phyloP scores from a whole-genome alignment of 176 grass and related monocot species.

The Leersia perrieri region DNA sequence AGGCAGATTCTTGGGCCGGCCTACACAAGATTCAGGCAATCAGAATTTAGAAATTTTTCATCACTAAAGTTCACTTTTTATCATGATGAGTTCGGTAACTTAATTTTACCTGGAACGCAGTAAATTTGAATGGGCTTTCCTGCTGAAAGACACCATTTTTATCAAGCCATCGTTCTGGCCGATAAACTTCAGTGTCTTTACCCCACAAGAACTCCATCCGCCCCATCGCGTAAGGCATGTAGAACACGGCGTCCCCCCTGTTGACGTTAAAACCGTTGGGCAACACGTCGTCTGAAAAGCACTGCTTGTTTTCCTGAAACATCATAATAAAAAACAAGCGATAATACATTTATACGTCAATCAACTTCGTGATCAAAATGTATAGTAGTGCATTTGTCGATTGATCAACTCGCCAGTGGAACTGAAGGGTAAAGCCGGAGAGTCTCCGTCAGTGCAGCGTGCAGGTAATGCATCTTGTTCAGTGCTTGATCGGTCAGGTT shows the following conservation, averaged over 20 bases:
- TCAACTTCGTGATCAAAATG: background rate
- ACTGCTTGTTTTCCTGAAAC: constrained; percentile 65
- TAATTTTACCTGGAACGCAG: constrained; percentile 57
- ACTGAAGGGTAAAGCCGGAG: constrained; percentile 59
- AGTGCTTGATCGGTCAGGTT: constrained; percentile 55
- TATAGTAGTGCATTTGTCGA: too few relatives aligned
- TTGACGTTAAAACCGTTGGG: constrained; percentile 49
- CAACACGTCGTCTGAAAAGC: constrained; percentile 54
- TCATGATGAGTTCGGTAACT: background rate
- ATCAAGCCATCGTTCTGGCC: constrained; percentile 67
- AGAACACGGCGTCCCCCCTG: constrained; percentile 63
- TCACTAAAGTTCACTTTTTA: background rate
- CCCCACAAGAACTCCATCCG: constrained; percentile 71
- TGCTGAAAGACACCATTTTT: constrained; percentile 32
- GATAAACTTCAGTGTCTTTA: constrained; percentile 45
- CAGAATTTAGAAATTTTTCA: too few relatives aligned
- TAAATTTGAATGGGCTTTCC: constrained; percentile 68
- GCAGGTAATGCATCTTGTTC: constrained; percentile 71
- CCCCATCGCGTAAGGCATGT: constrained; percentile 68
- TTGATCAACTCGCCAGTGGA: constrained; percentile 54
- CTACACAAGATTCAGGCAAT: background rate
- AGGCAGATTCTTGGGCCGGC: constrained; percentile 66
- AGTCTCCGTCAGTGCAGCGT: constrained; percentile 57
- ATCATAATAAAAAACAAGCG: background rate
- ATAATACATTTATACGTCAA: background rate